Conservation (phyloP, 352 stramenopile genomes). For the Pilasporangium apinafurcum region DNA sequence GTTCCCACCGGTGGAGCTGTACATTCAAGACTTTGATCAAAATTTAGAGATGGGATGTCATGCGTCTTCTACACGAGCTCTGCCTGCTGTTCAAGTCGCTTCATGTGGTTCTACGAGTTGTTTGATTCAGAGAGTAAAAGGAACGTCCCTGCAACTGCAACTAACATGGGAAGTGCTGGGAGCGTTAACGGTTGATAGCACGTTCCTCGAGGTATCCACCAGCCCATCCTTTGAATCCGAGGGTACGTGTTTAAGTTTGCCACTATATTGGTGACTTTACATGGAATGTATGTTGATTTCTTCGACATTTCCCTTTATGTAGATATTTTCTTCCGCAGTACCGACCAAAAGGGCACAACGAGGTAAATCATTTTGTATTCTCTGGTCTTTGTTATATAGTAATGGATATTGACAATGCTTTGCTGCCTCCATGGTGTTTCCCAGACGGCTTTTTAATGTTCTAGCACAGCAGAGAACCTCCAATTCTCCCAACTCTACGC, state of each 20-base stretch:
- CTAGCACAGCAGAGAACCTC: conserved; percentile 19
- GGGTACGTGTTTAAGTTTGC: too few species aligned
- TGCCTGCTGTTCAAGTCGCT: conserved; percentile 35
- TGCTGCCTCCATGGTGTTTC: not conserved
- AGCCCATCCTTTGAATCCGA: conserved; percentile 31
- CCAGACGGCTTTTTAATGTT: conserved; percentile 59
- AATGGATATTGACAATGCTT: not conserved
- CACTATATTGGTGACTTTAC: too few species aligned
- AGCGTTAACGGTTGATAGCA: conserved; percentile 67
- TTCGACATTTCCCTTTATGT: too few species aligned
- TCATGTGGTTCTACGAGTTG: conserved; percentile 45
- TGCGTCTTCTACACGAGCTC: conserved; percentile 17
- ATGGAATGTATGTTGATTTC: too few species aligned
- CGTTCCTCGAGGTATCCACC: conserved; percentile 56
- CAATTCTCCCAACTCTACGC: conserved; percentile 37
- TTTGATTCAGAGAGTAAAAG: conserved; percentile 12
- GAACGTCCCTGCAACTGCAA: conserved; percentile 44
- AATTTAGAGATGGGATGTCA: conserved; percentile 51
- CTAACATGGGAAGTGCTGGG: conserved; percentile 77
- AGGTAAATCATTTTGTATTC: too few species aligned
- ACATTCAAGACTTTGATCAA: conserved; percentile 25
- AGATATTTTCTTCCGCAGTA: conserved; percentile 44
- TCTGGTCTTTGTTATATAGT: too few species aligned
- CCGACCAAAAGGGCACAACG: conserved; percentile 37
- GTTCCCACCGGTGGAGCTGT: conserved; percentile 45